A percentile compares a stretch with the other conserved stretches of the same genome.
These are phyloP conservation scores for Lumnitzera racemosa DNA, from an alignment of 345 rosid genomes.

Conservation along the genomic window DNA sequence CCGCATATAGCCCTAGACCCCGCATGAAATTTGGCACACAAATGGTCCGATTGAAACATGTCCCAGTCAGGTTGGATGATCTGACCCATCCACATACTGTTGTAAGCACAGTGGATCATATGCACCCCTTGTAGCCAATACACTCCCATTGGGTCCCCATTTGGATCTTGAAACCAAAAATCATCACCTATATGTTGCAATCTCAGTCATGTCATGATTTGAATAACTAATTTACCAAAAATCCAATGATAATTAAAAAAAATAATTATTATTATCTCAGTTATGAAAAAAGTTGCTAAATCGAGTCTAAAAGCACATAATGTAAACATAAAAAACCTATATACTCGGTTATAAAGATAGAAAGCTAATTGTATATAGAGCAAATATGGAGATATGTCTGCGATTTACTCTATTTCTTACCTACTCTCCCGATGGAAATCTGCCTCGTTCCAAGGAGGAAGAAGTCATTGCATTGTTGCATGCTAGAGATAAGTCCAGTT, in stretches of 20 bases:
- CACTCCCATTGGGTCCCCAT: constrained; percentile 82
- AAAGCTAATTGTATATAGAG: too few relatives aligned
- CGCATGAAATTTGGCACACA: constrained; percentile 79
- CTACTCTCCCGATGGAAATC: constrained; percentile 85
- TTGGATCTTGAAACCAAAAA: constrained; percentile 92
- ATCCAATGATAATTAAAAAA: background rate
- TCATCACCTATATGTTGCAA: constrained; percentile 53
- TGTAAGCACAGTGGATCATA: constrained; percentile 87
- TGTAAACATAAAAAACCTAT: too few relatives aligned
- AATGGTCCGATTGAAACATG: constrained; percentile 92
- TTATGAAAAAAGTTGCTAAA: too few relatives aligned
- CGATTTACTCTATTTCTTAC: constrained; percentile 21
- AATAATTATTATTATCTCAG: too few relatives aligned
- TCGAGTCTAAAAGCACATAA: too few relatives aligned
- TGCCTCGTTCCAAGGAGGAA: constrained; percentile 78
- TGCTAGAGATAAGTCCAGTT: constrained; percentile 63
- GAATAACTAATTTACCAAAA: background rate
- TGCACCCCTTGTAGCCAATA: constrained; percentile 91
- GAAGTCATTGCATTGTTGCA: constrained; percentile 94
- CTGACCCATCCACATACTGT: constrained; percentile 94
- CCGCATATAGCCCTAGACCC: constrained; percentile 87
- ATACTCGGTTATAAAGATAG: background rate
- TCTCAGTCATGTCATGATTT: background rate
- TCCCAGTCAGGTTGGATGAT: constrained; percentile 94
- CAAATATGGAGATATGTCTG: background rate